phyloP scores from a whole-genome alignment of 192 early-diverging fungal species.

The Backusella parvicylindrica region DNA sequence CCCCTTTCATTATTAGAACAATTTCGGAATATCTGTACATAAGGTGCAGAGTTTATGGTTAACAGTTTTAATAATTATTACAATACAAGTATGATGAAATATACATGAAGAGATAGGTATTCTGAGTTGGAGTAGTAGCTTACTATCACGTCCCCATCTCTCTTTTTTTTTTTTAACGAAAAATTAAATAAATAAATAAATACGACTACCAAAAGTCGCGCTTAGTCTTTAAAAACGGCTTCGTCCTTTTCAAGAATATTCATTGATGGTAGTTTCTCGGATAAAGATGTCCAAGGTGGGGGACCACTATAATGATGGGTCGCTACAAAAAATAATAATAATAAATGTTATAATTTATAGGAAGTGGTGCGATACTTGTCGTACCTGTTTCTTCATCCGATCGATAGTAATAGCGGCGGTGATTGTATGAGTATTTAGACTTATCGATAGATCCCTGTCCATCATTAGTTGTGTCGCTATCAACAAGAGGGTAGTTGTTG shows the following conservation, averaged over 20 bases:
- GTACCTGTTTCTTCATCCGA: slow-evolving; percentile 3
- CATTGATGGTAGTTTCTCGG: slow-evolving; percentile 4
- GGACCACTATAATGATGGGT: background rate
- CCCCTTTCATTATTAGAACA: background rate
- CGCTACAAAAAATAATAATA: background rate
- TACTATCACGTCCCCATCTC: no score
- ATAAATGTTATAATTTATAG: background rate
- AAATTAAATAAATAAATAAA: background rate
- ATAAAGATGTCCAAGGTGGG: background rate
- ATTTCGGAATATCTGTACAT: background rate
- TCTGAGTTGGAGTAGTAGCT: background rate
- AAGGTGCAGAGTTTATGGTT: background rate
- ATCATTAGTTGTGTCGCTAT: background rate
- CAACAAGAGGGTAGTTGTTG: background rate
- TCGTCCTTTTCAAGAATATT: background rate
- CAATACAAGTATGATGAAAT: background rate
- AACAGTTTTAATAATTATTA: background rate
- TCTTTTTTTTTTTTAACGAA: background rate
- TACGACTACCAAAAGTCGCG: background rate
- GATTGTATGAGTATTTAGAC: background rate
- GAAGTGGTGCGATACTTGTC: background rate
- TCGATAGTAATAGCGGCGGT: background rate
- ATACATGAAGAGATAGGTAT: background rate
- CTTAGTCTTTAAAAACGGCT: background rate
- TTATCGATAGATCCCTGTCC: background rate